These are phyloP conservation scores for Elsinoe batatas DNA, from an alignment of 2,329 filamentous ascomycete species.

Conservation along the genomic window DNA sequence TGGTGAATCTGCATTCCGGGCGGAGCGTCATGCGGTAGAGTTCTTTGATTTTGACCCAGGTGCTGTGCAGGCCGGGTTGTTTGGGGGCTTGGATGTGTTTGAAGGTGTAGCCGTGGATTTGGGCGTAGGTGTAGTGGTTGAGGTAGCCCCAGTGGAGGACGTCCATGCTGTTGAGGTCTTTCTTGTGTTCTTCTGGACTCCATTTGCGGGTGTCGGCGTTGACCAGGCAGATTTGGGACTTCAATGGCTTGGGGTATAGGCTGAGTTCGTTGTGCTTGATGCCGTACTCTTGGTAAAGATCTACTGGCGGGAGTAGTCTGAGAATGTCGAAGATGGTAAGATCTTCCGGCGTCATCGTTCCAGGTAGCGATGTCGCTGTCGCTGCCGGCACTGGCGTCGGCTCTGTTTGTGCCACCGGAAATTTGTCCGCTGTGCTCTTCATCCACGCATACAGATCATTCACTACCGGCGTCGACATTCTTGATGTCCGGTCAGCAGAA, in stretches of 20 bases:
- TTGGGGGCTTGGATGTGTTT: constrained; percentile 37
- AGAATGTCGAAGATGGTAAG: background rate
- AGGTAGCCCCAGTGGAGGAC: background rate
- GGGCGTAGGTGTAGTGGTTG: constrained; percentile 34
- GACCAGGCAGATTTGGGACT: background rate
- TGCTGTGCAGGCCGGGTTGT: constrained; percentile 34
- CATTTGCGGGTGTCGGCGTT: constrained; percentile 2
- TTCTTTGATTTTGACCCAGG: constrained; percentile 38
- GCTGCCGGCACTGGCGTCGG: background rate
- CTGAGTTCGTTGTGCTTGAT: background rate
- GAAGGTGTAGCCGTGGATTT: constrained; percentile 43
- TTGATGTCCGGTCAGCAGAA: background rate
- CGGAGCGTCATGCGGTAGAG: constrained; percentile 22
- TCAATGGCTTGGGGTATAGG: background rate
- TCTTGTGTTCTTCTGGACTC: background rate
- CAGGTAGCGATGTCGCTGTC: background rate
- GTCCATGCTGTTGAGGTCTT: background rate
- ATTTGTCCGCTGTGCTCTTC: background rate
- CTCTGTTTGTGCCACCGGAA: background rate
- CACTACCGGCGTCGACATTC: background rate
- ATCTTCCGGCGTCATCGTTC: background rate
- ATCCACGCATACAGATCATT: background rate
- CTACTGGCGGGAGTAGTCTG: background rate
- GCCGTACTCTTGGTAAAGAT: constrained; percentile 4
- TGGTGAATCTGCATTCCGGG: constrained; percentile 32